Evolutionary conservation across 306 rosid genomes (phyloP).

Genomic region (Pueraria montana): DNA sequence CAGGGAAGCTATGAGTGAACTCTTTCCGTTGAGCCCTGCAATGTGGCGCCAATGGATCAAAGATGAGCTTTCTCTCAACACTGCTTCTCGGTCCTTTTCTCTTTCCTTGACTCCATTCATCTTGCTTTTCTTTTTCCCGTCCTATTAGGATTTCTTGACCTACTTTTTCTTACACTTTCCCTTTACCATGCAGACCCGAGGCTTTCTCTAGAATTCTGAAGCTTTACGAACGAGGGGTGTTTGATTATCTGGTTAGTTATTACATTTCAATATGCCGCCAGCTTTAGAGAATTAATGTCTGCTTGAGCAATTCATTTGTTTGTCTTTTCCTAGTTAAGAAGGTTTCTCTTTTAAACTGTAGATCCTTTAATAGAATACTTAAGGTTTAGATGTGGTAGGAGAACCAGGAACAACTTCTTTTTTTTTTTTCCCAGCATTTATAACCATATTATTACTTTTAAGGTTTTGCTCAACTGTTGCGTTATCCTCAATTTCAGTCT

Average conservation of each 20-base stretch:
- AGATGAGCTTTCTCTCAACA: conserved; percentile 75
- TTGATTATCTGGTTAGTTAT: conserved; percentile 82
- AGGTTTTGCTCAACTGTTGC: conserved; percentile 37
- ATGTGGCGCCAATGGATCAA: conserved; percentile 95
- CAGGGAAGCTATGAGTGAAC: conserved; percentile 80
- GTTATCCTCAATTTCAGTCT: conserved; percentile 69
- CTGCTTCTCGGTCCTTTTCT: conserved; percentile 57
- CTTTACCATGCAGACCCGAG: conserved; percentile 60
- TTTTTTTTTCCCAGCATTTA: background rate
- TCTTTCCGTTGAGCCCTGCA: conserved; percentile 77
- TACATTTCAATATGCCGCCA: conserved; percentile 21
- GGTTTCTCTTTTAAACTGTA: background rate
- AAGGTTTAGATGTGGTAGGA: conserved; percentile 16
- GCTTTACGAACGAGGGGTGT: conserved; percentile 79
- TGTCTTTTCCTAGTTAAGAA: conserved; percentile 36
- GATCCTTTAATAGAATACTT: background rate
- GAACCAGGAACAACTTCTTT: background rate
- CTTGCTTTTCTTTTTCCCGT: background rate
- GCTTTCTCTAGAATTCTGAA: conserved; percentile 58
- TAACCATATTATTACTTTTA: conserved; percentile 9
- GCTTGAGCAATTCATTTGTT: background rate
- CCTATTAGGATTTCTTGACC: background rate
- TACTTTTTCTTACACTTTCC: background rate
- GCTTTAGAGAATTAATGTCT: conserved; percentile 1
- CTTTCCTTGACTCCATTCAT: background rate